Base-by-base conservation (phyloP, 176 grass and related monocot genomes). In the Oropetium thomaeum region DNA sequence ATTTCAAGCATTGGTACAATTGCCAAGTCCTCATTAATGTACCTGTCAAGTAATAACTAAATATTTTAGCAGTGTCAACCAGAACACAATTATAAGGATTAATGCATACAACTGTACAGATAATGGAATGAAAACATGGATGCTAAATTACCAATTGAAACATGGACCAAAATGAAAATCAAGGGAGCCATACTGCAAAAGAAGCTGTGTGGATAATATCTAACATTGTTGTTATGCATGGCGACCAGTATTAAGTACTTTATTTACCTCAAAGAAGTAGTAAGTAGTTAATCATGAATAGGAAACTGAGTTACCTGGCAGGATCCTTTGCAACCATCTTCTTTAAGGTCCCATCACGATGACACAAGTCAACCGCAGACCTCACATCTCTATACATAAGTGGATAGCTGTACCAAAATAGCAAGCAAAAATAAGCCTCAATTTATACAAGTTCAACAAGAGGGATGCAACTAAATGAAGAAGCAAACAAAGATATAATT, bases 1-100 rank as follows among this genome's bases (percentile, higher is more conserved):
- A 98, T 98, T 91, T 90, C 59, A 82, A 98, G 91, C 96, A 98
- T 92, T 16, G 96, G 96, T 20, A 98, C 84, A 81, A 98, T 98
- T 32, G 89, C 75, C 71, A 83, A 73, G 81, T 98, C 96, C 73
- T 92, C 89, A 76, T 95, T 95, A 33, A 98, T 98, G 66, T 98
- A 98, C 79, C 96, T 98, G 76, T 13, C 45, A 85, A 49, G 39
- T 79, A 71, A 5, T 68, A 77, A 74, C 67, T 29, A 69, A 33
- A 80, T 27, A 81, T 37, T 54, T 81, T 51, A 72, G 55, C 58
- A 65, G 32, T 67, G 30, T 27, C 26, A 34, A 64, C 60, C 17
- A 76, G n/a, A 74, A 72, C 17, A 41, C 55, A 70, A 25, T 40
- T 30, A 22, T 28, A 62, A 58, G n/a, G n/a, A n/a, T n/a, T n/a